Conservation (phyloP, 352 stramenopile species). For the Pythium sukuiense region DNA sequence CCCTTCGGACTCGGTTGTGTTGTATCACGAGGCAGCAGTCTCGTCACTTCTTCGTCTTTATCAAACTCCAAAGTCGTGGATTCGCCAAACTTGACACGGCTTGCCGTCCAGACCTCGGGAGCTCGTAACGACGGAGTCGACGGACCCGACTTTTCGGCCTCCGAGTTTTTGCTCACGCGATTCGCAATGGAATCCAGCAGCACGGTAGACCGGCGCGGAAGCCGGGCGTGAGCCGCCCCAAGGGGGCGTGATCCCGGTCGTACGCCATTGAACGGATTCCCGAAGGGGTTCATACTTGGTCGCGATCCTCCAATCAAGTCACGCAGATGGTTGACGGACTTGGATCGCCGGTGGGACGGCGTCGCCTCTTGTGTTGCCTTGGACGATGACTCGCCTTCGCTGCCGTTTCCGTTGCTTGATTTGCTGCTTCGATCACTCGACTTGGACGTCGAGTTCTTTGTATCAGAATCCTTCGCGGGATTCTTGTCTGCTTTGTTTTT, state of each 20-base stretch:
- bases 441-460: neutral
- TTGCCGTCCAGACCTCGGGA: slow-evolving; percentile 20
- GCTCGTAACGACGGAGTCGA: neutral
- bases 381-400: slow-evolving; percentile 3
- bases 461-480: slow-evolving; percentile 2
- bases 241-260: slow-evolving; percentile 17
- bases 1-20: slow-evolving; percentile 9
- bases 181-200: slow-evolving; percentile 27
- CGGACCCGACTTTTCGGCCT: slow-evolving; percentile 9
- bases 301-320: slow-evolving; percentile 48
- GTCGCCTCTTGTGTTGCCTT: neutral
- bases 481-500: slow-evolving; percentile 8
- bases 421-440: neutral
- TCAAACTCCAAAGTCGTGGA: slow-evolving; percentile 23
- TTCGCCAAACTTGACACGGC: slow-evolving; percentile 27
- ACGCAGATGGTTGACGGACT: slow-evolving; percentile 58
- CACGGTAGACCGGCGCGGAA: slow-evolving; percentile 18
- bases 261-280: slow-evolving; percentile 4
- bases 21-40: slow-evolving; percentile 14
- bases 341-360: slow-evolving; percentile 37
- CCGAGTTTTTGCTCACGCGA: slow-evolving; percentile 10
- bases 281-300: slow-evolving; percentile 14
- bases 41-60: slow-evolving; percentile 30
- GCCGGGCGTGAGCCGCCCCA: slow-evolving; percentile 16
- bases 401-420: neutral